Evolutionary conservation across 441 rosid species (phyloP), one percentile per base, ranked within the genome.

Genomic region (Gossypium lobatum): DNA sequence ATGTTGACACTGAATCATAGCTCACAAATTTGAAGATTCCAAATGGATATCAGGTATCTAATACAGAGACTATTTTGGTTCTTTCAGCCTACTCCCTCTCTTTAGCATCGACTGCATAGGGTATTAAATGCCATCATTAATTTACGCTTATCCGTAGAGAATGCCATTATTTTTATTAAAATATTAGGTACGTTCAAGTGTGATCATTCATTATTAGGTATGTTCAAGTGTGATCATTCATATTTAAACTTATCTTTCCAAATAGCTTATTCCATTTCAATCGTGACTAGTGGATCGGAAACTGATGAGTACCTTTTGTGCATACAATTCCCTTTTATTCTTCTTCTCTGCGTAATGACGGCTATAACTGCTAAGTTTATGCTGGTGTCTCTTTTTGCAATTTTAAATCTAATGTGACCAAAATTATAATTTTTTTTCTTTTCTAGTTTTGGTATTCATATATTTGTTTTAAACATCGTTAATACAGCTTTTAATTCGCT

Each of bases 401-500:
- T 60, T 59, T 23, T 45, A 3, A 18, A 59, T 73, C 26, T 26
- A n/a, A 23, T 55, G 14, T 28, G 42, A 63, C 34, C 13, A 62
- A 39, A 68, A 26, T 61, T 10, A 11, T 25, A 46, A 0, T 23
- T 59, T 1, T 3, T 13, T 64, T 31, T 68, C 60, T 25, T 5
- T 48, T 23, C 16, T 25, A 8, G n/a, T 45, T 64, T 26, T 58
- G 21, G 23, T 64, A 58, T 74, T 73, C 9, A 34, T 66, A 28
- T 20, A 16, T 73, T 17, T 73, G 9, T 31, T 57, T 34, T 66
- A 58, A 34, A 60, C 64, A n/a, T 55, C 3, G 16, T 75, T 60
- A 45, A 25, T 71, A 79, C 89, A 93, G 97, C 93, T 91, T 82
- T 82, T 95, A 82, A 87, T 85, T 76, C 75, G 81, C 65, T 83